These are phyloP conservation scores for Nitzschia sp. DNA, from an alignment of 108 stramenopile genomes.

Conservation along the genomic window DNA sequence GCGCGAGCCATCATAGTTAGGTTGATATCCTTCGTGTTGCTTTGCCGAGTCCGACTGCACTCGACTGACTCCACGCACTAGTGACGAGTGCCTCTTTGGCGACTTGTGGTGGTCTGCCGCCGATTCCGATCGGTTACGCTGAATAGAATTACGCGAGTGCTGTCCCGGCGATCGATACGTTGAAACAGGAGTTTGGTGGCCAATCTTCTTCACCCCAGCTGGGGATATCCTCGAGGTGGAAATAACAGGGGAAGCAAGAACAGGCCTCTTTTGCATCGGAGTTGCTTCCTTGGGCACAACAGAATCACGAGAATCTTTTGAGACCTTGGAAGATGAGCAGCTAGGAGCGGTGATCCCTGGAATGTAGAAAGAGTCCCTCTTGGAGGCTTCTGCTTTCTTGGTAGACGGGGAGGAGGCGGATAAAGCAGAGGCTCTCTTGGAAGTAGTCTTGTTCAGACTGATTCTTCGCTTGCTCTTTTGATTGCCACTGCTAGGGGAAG, in stretches of 20 bases:
- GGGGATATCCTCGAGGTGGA: constrained; percentile 2
- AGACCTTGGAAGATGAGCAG: not conserved
- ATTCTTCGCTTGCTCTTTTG: not conserved
- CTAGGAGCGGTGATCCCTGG: constrained; percentile 7
- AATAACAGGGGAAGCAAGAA: not conserved
- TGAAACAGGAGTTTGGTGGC: no score
- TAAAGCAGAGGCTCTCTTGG: no score
- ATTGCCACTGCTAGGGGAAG: constrained; percentile 3
- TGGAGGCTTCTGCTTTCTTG: no score
- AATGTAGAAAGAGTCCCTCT: constrained; percentile 3
- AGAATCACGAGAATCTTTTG: not conserved
- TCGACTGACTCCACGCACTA: not conserved
- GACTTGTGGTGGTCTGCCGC: not conserved
- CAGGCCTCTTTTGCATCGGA: not conserved
- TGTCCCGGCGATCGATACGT: no score
- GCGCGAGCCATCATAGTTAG: not conserved
- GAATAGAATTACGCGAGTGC: not conserved
- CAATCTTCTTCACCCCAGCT: not conserved
- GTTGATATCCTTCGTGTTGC: not conserved
- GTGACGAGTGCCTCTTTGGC: not conserved
- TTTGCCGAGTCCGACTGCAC: not conserved
- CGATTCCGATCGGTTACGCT: not conserved
- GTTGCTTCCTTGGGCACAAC: no score
- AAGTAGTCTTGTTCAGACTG: no score
- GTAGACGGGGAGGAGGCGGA: no score